phyloP scores from a whole-genome alignment of 331 rosid species.

The Malus hybrid region DNA sequence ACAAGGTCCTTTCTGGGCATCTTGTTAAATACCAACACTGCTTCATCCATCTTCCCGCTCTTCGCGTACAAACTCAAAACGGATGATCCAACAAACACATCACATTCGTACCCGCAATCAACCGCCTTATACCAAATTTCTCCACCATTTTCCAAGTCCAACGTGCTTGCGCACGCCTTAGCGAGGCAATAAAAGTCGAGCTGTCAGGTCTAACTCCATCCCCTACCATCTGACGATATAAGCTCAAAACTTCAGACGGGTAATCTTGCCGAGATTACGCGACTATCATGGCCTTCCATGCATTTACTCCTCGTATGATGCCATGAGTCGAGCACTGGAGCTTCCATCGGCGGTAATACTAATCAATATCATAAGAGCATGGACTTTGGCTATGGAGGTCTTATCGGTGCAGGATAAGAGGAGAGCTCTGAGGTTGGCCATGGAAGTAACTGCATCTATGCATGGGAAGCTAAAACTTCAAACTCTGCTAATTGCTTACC shows the following conservation, averaged over 20 bases:
- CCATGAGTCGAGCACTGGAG: constrained; percentile 21
- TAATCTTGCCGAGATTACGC: constrained; percentile 23
- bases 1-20: constrained; percentile 38
- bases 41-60: constrained; percentile 34
- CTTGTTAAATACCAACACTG: constrained; percentile 19
- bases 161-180: constrained; percentile 25
- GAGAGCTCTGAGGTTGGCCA: constrained; percentile 23
- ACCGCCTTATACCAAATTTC: constrained; percentile 36
- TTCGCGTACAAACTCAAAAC: constrained; percentile 34
- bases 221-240: constrained; percentile 18
- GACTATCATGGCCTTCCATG: constrained; percentile 39
- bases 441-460: constrained; percentile 21
- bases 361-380: constrained; percentile 28
- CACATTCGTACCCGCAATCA: constrained; percentile 24
- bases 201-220: constrained; percentile 35
- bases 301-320: constrained; percentile 11
- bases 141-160: constrained; percentile 26
- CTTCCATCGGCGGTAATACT: constrained; percentile 9
- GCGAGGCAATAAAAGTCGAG: constrained; percentile 30
- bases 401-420: constrained; percentile 26
- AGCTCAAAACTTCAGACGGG: constrained; percentile 21
- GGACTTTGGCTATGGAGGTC: constrained; percentile 21
- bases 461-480: neutral
- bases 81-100: constrained; percentile 35
- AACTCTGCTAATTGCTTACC: too few relatives aligned